These are phyloP conservation scores for Craspedostauros australis DNA, from an alignment of 108 stramenopile species.

Conservation along the genomic window DNA sequence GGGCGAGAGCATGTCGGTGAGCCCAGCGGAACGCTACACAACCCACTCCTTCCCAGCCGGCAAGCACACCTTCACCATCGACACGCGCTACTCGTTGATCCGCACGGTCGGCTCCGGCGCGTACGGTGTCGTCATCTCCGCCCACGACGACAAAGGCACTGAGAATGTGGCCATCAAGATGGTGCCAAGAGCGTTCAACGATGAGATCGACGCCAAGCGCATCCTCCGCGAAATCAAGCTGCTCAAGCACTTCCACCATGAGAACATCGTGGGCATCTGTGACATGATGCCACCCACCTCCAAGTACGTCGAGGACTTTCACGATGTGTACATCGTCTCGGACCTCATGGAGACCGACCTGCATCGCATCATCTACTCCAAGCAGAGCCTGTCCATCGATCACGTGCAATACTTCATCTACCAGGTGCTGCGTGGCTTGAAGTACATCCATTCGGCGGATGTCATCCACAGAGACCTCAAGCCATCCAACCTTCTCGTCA, in stretches of 20 bases:
- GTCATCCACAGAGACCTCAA: conserved; percentile 98
- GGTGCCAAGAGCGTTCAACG: conserved; percentile 93
- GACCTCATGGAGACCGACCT: conserved; percentile 99
- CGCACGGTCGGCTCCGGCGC: conserved; percentile 92
- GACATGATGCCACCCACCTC: conserved; percentile 87
- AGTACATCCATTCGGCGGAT: conserved; percentile 99
- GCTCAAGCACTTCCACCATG: conserved; percentile 85
- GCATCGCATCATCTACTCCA: conserved; percentile 98
- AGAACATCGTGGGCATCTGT: conserved; percentile 84
- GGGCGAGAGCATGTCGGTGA: conserved; percentile 13
- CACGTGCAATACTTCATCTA: conserved; percentile 98
- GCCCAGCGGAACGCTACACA: conserved; percentile 34
- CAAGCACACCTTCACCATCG: conserved; percentile 81
- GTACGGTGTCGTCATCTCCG: conserved; percentile 97
- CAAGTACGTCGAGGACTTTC: conserved; percentile 84
- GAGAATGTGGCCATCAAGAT: conserved; percentile 98
- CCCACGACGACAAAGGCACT: conserved; percentile 53
- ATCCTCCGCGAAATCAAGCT: conserved; percentile 98
- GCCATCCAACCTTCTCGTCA: conserved; percentile 96
- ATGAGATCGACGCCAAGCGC: conserved; percentile 99
- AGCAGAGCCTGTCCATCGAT: conserved; percentile 93
- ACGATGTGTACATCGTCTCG: conserved; percentile 96
- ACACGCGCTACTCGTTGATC: conserved; percentile 68
- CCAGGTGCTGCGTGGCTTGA: conserved; percentile 93
- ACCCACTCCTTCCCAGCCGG: conserved; percentile 79